These are phyloP conservation scores for Lasiodiplodia sp. DNA, from an alignment of 2,329 filamentous ascomycete genomes.

Conservation along the genomic window DNA sequence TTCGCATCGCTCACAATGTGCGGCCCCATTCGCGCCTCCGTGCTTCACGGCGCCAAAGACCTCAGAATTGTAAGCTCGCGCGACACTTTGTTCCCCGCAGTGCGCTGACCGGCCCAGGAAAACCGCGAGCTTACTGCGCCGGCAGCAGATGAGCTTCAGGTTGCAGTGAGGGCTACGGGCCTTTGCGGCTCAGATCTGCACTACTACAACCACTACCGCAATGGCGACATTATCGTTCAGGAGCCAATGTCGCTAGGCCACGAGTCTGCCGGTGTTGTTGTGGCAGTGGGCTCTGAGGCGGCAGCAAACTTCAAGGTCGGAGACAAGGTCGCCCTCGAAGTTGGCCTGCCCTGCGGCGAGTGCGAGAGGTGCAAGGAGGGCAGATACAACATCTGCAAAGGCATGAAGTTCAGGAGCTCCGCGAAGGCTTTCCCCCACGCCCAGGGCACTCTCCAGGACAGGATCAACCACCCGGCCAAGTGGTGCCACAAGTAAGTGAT, in stretches of 20 bases:
- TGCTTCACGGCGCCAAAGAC: slow-evolving; percentile 68
- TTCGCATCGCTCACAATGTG: slow-evolving; percentile 25
- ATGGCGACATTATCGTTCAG: slow-evolving; percentile 83
- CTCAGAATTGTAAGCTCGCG: slow-evolving; percentile 60
- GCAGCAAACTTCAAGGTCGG: slow-evolving; percentile 72
- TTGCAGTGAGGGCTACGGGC: slow-evolving; percentile 70
- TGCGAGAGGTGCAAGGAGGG: slow-evolving; percentile 64
- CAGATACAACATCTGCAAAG: slow-evolving; percentile 68
- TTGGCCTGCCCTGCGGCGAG: slow-evolving; percentile 80
- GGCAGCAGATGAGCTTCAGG: slow-evolving; percentile 64
- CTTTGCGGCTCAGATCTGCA: slow-evolving; percentile 78
- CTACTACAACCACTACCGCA: slow-evolving; percentile 87
- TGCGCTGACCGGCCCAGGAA: slow-evolving; percentile 56
- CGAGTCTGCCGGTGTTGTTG: slow-evolving; percentile 80
- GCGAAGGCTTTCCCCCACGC: slow-evolving; percentile 68
- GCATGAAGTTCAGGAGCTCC: slow-evolving; percentile 64
- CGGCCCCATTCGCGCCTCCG: slow-evolving; percentile 51
- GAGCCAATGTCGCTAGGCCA: slow-evolving; percentile 83
- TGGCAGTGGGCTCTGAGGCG: slow-evolving; percentile 71
- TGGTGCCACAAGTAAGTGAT: slow-evolving; percentile 62
- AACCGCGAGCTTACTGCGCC: slow-evolving; percentile 57
- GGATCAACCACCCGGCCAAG: slow-evolving; percentile 66
- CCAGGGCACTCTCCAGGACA: slow-evolving; percentile 69
- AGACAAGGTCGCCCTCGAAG: slow-evolving; percentile 91
- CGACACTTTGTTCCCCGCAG: not conserved